Conservation (phyloP, 179 eudicot species). For the Pouteria campechiana region DNA sequence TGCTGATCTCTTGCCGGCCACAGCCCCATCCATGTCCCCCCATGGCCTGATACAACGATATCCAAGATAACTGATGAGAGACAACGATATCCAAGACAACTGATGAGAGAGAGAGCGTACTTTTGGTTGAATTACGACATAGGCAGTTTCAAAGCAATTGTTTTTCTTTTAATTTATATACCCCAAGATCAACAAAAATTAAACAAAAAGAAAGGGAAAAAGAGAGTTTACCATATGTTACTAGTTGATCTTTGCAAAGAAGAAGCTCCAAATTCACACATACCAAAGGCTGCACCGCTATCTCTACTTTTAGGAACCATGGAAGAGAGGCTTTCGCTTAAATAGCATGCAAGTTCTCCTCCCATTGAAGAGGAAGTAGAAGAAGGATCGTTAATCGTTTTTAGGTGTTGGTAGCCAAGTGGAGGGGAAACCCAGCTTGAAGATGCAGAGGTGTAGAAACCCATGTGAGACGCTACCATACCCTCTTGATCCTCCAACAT, state of each 20-base stretch:
- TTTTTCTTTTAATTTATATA: not conserved
- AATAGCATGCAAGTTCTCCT: slow-evolving; percentile 1
- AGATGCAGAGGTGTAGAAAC: slow-evolving; percentile 31
- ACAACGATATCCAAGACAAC: not conserved
- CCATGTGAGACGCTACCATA: slow-evolving; percentile 30
- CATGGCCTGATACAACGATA: slow-evolving; percentile 30
- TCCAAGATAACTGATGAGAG: not conserved
- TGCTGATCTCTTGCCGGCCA: slow-evolving; percentile 20
- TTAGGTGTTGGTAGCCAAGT: slow-evolving; percentile 12
- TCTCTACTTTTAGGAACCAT: slow-evolving; percentile 10
- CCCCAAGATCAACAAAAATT: too few species aligned
- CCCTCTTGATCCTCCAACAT: slow-evolving; percentile 36
- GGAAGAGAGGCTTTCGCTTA: slow-evolving; percentile 6
- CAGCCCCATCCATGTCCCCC: slow-evolving; percentile 32
- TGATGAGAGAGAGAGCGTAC: not conserved
- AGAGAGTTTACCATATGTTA: slow-evolving; percentile 33
- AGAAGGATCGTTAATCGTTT: slow-evolving; percentile 11
- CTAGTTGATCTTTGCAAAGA: slow-evolving; percentile 32
- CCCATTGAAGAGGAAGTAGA: too few species aligned
- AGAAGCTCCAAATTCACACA: slow-evolving; percentile 22
- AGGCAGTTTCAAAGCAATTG: not conserved
- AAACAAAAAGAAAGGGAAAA: not conserved
- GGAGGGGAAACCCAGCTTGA: slow-evolving; percentile 15
- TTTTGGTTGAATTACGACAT: too few species aligned
- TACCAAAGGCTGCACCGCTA: not conserved